Evolutionary conservation across 208 protist species (phyloP).

Genomic region (Strigomonas culicis): DNA sequence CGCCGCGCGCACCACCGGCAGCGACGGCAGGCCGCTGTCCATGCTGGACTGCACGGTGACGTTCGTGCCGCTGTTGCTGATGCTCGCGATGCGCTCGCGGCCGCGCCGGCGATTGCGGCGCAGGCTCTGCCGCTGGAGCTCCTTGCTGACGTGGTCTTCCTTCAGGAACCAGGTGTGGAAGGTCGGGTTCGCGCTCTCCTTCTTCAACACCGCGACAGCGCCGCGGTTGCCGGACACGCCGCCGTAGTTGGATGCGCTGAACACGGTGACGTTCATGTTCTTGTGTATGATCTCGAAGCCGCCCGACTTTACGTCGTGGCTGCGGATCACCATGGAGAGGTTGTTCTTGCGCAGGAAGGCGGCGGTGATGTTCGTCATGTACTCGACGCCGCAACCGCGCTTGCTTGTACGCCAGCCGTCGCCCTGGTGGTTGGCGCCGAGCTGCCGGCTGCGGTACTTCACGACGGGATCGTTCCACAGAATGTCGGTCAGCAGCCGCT

Average conservation of each 20-base stretch:
- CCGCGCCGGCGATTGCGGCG: conserved; percentile 2
- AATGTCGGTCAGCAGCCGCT: conserved; percentile 96
- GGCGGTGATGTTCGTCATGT: conserved; percentile 94
- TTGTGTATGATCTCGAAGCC: conserved; percentile 81
- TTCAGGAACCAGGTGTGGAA: conserved; percentile 83
- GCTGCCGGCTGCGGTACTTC: conserved; percentile 73
- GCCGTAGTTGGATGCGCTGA: conserved; percentile 86
- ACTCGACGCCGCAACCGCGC: conserved; percentile 98
- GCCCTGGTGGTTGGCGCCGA: conserved; percentile 65
- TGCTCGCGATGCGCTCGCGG: background rate
- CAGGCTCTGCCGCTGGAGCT: conserved; percentile 8
- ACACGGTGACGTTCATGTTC: conserved; percentile 70
- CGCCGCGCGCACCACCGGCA: background rate
- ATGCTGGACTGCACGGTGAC: background rate
- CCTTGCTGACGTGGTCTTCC: conserved; percentile 28
- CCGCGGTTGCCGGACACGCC: conserved; percentile 95
- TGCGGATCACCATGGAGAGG: conserved; percentile 92
- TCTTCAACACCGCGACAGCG: conserved; percentile 84
- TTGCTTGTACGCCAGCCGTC: conserved; percentile 97
- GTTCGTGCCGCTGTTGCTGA: background rate
- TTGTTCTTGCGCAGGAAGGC: conserved; percentile 96
- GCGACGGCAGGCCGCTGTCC: background rate
- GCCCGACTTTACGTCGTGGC: conserved; percentile 91
- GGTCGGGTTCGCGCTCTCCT: conserved; percentile 41
- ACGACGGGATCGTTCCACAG: conserved; percentile 99